Conservation (phyloP, 805 yeast genomes). For the Saturnispora sekii region DNA sequence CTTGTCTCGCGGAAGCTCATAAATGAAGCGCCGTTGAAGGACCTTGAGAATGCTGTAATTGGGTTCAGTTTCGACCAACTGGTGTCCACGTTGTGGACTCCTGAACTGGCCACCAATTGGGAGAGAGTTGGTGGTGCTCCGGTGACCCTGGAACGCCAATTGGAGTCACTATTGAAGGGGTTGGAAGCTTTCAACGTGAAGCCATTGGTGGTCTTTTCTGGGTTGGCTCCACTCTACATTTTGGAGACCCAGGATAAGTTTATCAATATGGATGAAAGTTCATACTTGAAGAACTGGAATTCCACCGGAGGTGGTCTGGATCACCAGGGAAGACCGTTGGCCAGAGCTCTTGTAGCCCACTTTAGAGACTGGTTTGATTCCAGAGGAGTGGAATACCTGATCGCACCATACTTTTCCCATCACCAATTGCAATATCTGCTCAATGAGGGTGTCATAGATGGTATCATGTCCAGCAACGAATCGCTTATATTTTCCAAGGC, state of each 20-base stretch:
- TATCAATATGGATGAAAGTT: not conserved
- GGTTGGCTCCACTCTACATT: conserved; percentile 37
- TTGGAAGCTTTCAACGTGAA: conserved; percentile 54
- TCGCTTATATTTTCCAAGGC: conserved; percentile 24
- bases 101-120: conserved; percentile 56
- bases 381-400: conserved; percentile 50
- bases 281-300: too few relatives aligned
- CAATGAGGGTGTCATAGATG: conserved; percentile 49
- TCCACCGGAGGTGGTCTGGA: too few relatives aligned
- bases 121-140: conserved; percentile 83
- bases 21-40: conserved; percentile 47
- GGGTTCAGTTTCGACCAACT: conserved; percentile 85
- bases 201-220: conserved; percentile 76
- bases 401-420: conserved; percentile 78
- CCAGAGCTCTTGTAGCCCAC: conserved; percentile 42
- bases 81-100: conserved; percentile 48
- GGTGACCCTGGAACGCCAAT: conserved; percentile 40
- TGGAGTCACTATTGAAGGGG: conserved; percentile 53
- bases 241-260: conserved; percentile 14
- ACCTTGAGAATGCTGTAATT: conserved; percentile 54
- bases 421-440: conserved; percentile 69
- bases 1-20: conserved; percentile 21
- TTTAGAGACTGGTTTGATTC: conserved; percentile 49
- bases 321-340: conserved; percentile 13
- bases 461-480: conserved; percentile 58